Conservation (phyloP, 331 rosid species). For the Telfairia occidentalis region DNA sequence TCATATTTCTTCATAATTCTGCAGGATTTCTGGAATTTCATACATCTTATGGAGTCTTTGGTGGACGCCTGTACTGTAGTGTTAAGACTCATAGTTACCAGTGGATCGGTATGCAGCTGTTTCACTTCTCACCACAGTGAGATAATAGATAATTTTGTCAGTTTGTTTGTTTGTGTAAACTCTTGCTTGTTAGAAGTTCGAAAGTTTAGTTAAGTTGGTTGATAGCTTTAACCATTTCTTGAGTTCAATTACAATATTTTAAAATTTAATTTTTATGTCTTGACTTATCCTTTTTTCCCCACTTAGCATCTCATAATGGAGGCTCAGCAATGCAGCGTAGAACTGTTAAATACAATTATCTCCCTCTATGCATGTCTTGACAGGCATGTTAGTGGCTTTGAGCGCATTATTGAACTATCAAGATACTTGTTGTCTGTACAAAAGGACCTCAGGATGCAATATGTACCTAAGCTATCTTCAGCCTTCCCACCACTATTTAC, state of each 20-base stretch:
- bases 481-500: conserved; percentile 39
- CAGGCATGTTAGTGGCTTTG: conserved; percentile 37
- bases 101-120: conserved; percentile 39
- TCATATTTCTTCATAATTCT: conserved; percentile 12
- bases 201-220: background rate
- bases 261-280: background rate
- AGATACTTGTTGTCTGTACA: conserved; percentile 54
- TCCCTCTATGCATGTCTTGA: conserved; percentile 41
- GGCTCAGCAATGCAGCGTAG: conserved; percentile 56
- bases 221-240: background rate
- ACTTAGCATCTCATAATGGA: conserved; percentile 43
- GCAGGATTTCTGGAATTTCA: conserved; percentile 61
- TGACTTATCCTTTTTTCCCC: conserved; percentile 4
- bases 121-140: conserved; percentile 10
- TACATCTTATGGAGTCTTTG: conserved; percentile 36
- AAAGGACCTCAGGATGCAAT: conserved; percentile 60
- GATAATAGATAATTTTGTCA: background rate
- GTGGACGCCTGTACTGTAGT: conserved; percentile 62
- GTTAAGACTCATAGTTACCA: conserved; percentile 42
- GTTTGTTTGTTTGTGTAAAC: background rate
- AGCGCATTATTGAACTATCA: conserved; percentile 51
- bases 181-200: background rate
- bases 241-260: background rate
- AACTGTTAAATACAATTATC: conserved; percentile 51
- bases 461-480: conserved; percentile 46